A percentile compares a stretch with the other conserved stretches of the same genome.
Conservation (phyloP, 106 monocot genomes). For the Dendrobium huoshanense region DNA sequence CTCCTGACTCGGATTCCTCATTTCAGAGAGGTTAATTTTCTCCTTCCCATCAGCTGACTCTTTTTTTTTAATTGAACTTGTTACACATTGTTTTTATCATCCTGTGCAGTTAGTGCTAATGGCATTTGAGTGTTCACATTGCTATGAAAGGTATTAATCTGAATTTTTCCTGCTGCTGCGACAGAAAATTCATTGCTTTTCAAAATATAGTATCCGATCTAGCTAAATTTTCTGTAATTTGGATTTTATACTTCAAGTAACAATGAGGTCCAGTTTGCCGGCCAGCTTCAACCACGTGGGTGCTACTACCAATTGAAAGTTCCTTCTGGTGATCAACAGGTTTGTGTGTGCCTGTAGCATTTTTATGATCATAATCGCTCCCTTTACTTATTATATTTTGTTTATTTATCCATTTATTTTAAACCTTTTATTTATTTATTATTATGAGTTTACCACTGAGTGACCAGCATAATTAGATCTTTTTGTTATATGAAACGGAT, state of each 20-base stretch:
- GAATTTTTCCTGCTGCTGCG: not conserved
- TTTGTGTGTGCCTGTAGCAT: constrained; percentile 17
- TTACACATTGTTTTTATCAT: not conserved
- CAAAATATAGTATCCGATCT: not conserved
- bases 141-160: constrained; percentile 63
- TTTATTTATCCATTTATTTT: not conserved
- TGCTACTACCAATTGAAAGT: constrained; percentile 67
- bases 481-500: not conserved
- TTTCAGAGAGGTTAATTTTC: constrained; percentile 67
- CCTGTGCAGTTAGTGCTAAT: constrained; percentile 67
- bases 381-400: not conserved
- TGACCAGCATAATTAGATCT: not conserved
- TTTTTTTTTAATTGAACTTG: constrained; percentile 1
- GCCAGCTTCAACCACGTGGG: constrained; percentile 75
- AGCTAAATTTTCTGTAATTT: not conserved
- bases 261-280: constrained; percentile 97
- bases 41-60: not conserved
- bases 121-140: constrained; percentile 97
- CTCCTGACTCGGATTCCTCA: constrained; percentile 88
- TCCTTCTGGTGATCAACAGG: constrained; percentile 51
- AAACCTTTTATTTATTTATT: not conserved
- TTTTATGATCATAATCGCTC: not conserved
- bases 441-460: not conserved
- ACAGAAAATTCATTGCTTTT: not conserved
- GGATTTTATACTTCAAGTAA: constrained; percentile 37